Conservation (phyloP, 768 basidiomycete species). For the Boletus reticulatus region DNA sequence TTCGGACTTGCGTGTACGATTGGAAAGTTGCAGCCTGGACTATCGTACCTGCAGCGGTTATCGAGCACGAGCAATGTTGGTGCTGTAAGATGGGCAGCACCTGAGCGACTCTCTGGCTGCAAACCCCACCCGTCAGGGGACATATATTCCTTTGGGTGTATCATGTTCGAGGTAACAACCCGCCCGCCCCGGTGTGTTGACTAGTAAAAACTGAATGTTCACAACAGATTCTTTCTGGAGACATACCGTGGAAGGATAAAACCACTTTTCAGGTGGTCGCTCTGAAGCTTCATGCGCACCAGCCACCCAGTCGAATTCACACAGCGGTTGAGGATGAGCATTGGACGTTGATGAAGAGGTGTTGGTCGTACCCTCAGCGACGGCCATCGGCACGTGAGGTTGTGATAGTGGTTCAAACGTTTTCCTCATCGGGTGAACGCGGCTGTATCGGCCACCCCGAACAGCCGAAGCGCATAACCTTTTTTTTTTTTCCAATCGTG, state of each 20-base stretch:
- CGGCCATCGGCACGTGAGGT: not conserved
- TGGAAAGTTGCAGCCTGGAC: too few relatives aligned
- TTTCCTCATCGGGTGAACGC: not conserved
- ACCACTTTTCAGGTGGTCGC: not conserved
- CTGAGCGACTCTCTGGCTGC: not conserved
- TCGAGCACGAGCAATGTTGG: too few relatives aligned
- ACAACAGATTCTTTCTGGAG: not conserved
- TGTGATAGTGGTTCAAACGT: not conserved
- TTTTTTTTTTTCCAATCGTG: not conserved
- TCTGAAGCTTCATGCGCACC: not conserved
- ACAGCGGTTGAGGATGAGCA: not conserved
- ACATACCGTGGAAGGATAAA: conserved; percentile 4
- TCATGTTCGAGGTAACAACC: conserved; percentile 1
- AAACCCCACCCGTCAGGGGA: not conserved
- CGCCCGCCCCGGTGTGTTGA: not conserved
- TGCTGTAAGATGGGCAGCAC: not conserved
- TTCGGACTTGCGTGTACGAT: too few relatives aligned
- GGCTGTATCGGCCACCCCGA: not conserved
- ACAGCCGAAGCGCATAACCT: not conserved
- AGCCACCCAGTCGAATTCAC: not conserved
- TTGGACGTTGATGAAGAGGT: conserved; percentile 1
- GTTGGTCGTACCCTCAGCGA: not conserved
- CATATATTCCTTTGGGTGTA: conserved; percentile 1
- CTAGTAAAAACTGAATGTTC: too few relatives aligned
- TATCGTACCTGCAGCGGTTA: too few relatives aligned